Evolutionary conservation across 192 early-diverging fungal genomes (phyloP).

Genomic region (Borealophlyctis nickersoniae): DNA sequence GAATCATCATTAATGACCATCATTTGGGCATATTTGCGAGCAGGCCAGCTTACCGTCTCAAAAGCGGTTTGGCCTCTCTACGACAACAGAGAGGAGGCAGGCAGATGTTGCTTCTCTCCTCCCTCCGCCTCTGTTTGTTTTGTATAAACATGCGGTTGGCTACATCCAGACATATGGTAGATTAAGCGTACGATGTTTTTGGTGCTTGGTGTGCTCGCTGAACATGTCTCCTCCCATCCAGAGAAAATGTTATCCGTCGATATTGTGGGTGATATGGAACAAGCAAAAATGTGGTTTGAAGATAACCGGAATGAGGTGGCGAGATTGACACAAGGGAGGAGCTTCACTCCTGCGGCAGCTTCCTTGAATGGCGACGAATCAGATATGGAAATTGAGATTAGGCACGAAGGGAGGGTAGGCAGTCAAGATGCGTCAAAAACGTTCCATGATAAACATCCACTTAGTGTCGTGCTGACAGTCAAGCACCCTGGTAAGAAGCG

Average conservation of each 20-base stretch:
- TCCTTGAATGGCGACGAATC: not conserved
- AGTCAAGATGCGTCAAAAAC: too few relatives aligned
- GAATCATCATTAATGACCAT: not conserved
- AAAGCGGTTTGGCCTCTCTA: constrained; percentile 18
- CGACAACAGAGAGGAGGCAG: constrained; percentile 1
- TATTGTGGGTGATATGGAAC: not conserved
- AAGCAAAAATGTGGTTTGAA: not conserved
- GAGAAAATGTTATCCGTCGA: not conserved
- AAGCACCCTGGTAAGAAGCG: not conserved
- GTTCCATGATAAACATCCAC: not conserved
- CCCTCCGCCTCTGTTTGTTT: constrained; percentile 25
- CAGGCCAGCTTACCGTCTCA: constrained; percentile 33
- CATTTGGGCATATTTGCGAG: not conserved
- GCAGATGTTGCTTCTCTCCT: constrained; percentile 15
- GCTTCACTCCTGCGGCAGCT: not conserved
- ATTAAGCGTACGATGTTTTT: too few relatives aligned
- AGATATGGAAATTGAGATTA: constrained; percentile 25
- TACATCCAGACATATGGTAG: constrained; percentile 9
- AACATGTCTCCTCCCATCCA: not conserved
- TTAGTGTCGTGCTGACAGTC: constrained; percentile 6
- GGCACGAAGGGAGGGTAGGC: too few relatives aligned
- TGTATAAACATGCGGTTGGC: constrained; percentile 26
- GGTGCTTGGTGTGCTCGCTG: too few relatives aligned
- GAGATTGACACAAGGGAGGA: not conserved
- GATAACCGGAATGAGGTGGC: not conserved